phyloP scores from a whole-genome alignment of 2,329 filamentous ascomycete species.

The Sporothrix luriei region DNA sequence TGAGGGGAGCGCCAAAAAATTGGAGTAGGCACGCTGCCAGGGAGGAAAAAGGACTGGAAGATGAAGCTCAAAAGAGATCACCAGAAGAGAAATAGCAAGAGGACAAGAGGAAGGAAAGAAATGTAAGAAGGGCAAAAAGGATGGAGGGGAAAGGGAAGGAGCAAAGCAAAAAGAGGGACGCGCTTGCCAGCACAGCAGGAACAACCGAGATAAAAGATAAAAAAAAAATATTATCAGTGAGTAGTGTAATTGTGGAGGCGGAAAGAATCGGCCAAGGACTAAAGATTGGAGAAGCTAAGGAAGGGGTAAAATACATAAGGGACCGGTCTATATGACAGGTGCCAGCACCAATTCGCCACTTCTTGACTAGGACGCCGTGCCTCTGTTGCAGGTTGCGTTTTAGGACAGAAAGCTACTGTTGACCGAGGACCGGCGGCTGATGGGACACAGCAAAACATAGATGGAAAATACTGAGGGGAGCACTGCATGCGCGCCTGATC shows the following conservation, averaged over 20 bases:
- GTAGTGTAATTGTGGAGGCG: slow-evolving; percentile 25
- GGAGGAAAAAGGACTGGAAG: slow-evolving; percentile 18
- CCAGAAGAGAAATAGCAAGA: not conserved
- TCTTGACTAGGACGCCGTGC: not conserved
- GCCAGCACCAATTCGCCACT: slow-evolving; percentile 23
- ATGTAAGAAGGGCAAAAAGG: not conserved
- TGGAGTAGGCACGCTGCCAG: slow-evolving; percentile 16
- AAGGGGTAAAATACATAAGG: slow-evolving; percentile 17
- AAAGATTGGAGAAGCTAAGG: slow-evolving; percentile 26
- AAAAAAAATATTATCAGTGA: slow-evolving; percentile 20
- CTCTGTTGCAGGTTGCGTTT: not conserved
- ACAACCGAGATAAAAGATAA: slow-evolving; percentile 28
- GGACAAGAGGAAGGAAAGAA: not conserved
- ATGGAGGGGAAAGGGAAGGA: slow-evolving; percentile 23
- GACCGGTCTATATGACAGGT: slow-evolving; percentile 12
- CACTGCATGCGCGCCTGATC: not conserved
- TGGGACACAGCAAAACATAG: not conserved
- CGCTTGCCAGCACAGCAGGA: slow-evolving; percentile 20
- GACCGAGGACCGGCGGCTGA: not conserved
- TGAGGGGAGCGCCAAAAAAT: slow-evolving; percentile 26
- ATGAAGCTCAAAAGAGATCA: not conserved
- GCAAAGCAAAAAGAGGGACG: not conserved
- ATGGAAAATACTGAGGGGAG: not conserved
- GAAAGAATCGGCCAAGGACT: slow-evolving; percentile 29
- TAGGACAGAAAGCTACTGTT: not conserved